A percentile compares a stretch with the other conserved stretches of the same genome.
These are phyloP conservation scores for Xylariaceae sp. DNA, from an alignment of 2,329 filamentous ascomycete species.

Conservation along the genomic window DNA sequence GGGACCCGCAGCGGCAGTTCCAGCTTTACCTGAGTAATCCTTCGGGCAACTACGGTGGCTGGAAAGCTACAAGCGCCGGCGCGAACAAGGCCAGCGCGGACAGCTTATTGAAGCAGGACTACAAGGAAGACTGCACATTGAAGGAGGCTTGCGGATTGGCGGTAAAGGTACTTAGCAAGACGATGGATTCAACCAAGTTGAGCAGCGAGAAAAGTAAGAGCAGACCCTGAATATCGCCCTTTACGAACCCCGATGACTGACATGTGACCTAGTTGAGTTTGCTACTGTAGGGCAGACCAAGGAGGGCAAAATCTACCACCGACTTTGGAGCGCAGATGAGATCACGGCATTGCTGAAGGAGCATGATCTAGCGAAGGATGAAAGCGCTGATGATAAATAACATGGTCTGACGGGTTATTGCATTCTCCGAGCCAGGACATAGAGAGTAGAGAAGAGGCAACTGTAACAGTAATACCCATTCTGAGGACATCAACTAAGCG, in stretches of 20 bases:
- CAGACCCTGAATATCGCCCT: too few relatives aligned
- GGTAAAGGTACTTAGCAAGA: conserved; percentile 99
- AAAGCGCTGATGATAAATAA: conserved; percentile 64
- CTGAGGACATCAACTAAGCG: background rate
- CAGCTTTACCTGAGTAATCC: conserved; percentile 99
- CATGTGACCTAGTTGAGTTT: conserved; percentile 71
- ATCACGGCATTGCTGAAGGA: conserved; percentile 92
- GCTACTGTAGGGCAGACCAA: conserved; percentile 95
- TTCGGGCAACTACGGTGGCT: conserved; percentile 96
- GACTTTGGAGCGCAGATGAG: conserved; percentile 94
- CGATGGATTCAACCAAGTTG: conserved; percentile 98
- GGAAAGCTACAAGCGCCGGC: conserved; percentile 97
- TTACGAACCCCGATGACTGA: conserved; percentile 11
- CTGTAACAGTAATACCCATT: conserved; percentile 24
- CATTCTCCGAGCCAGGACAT: conserved; percentile 14
- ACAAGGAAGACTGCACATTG: conserved; percentile 95
- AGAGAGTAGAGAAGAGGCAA: conserved; percentile 17
- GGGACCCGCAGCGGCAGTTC: conserved; percentile 93
- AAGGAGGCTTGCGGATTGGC: conserved; percentile 96
- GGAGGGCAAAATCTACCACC: conserved; percentile 95
- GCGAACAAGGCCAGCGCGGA: conserved; percentile 98
- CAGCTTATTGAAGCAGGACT: conserved; percentile 96
- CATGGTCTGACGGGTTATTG: conserved; percentile 1
- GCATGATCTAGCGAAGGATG: conserved; percentile 87
- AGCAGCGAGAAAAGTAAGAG: conserved; percentile 96